A percentile compares a stretch with the other conserved stretches of the same genome.
phyloP scores from a whole-genome alignment of 768 basidiomycete species.

The Hericium erinaceus region DNA sequence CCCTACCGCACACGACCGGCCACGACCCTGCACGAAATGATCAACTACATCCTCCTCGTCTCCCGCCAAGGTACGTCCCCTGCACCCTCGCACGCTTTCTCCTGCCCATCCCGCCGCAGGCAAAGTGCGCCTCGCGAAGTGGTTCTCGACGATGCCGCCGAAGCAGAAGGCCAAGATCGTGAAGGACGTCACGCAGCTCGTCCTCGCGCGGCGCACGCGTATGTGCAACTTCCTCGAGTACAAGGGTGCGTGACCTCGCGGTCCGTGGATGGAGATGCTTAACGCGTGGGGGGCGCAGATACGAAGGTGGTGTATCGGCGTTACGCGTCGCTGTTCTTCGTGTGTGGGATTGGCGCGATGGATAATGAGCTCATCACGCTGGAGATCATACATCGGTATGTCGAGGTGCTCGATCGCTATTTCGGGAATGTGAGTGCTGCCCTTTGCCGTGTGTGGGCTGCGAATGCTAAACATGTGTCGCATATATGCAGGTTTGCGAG shows the following conservation, averaged over 20 bases:
- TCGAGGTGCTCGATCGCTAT: slow-evolving; percentile 76
- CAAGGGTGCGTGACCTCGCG: slow-evolving; percentile 55
- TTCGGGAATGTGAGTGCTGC: slow-evolving; percentile 73
- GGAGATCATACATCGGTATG: slow-evolving; percentile 91
- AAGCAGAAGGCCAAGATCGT: slow-evolving; percentile 86
- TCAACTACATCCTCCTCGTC: slow-evolving; percentile 89
- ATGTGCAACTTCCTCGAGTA: slow-evolving; percentile 98
- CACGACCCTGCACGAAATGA: slow-evolving; percentile 37
- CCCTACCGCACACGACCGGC: background rate
- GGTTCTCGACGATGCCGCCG: slow-evolving; percentile 80
- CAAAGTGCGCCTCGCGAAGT: slow-evolving; percentile 91
- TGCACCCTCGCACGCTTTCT: slow-evolving; percentile 20
- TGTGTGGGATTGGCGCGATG: slow-evolving; percentile 69
- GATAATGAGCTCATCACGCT: slow-evolving; percentile 92
- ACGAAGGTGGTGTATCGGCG: slow-evolving; percentile 89
- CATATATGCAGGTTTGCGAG: slow-evolving; percentile 64
- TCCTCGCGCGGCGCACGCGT: slow-evolving; percentile 74
- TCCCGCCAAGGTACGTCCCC: slow-evolving; percentile 70
- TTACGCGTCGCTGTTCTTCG: slow-evolving; percentile 94
- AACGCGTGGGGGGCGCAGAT: slow-evolving; percentile 29
- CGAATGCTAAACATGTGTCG: background rate
- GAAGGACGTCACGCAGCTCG: slow-evolving; percentile 91
- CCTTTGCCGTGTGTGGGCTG: background rate
- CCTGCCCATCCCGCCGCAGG: slow-evolving; percentile 39
- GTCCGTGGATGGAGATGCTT: background rate